Evolutionary conservation across 2,329 filamentous ascomycete genomes (phyloP).

Genomic region (Parascedosporium putredinis): DNA sequence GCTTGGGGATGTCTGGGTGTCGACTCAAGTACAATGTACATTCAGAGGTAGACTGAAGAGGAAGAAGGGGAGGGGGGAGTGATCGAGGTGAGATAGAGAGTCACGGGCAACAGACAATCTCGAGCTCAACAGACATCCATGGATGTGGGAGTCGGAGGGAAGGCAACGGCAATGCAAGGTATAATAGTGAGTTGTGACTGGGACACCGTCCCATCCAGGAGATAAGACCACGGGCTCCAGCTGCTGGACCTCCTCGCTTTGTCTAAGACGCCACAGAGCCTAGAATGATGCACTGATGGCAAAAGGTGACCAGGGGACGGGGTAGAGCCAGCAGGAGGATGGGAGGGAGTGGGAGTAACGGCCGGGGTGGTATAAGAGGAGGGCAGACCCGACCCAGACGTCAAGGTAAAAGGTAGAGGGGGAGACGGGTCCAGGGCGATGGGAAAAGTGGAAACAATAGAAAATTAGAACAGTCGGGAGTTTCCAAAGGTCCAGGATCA

Average conservation of each 20-base stretch:
- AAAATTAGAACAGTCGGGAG: not conserved
- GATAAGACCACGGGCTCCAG: not conserved
- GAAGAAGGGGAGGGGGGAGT: not conserved
- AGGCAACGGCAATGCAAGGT: slow-evolving; percentile 1
- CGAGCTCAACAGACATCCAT: not conserved
- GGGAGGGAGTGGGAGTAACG: not conserved
- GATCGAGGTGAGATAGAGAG: not conserved
- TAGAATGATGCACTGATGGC: not conserved
- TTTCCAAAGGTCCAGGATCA: slow-evolving; percentile 1
- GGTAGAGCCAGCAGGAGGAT: not conserved
- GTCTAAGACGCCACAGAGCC: not conserved
- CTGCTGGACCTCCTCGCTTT: not conserved
- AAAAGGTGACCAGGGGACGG: not conserved
- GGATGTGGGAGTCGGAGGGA: not conserved
- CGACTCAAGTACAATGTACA: slow-evolving; percentile 1
- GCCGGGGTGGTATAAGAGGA: not conserved
- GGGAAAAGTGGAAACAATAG: not conserved
- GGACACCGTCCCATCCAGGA: not conserved
- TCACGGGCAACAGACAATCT: not conserved
- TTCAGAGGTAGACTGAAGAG: not conserved
- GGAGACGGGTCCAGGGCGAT: not conserved
- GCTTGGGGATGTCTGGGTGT: not conserved
- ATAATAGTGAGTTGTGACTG: slow-evolving; percentile 1
- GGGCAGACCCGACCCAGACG: no score
- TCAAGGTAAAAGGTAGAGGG: not conserved